These are phyloP conservation scores for Aspergillus calidoustus DNA, from an alignment of 2,329 filamentous ascomycete species.

Conservation along the genomic window DNA sequence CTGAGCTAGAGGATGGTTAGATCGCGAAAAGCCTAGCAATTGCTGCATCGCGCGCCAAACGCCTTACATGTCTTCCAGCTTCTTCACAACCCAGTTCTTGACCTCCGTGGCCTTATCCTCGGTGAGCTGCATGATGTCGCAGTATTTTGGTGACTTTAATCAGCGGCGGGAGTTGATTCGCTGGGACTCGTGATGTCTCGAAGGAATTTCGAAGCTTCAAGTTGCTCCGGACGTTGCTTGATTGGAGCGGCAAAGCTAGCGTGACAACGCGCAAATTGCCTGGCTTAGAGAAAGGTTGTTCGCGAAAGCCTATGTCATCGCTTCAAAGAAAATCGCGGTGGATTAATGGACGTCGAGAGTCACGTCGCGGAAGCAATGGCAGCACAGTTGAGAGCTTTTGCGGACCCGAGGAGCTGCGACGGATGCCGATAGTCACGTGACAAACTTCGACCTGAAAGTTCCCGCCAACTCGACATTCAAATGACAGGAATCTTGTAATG, in stretches of 20 bases:
- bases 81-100: conserved; percentile 63
- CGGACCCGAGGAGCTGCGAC: conserved; percentile 23
- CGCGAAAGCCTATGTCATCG: not conserved
- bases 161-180: not conserved
- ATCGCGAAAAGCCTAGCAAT: not conserved
- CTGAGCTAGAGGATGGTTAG: conserved; percentile 50
- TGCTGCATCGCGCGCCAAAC: not conserved
- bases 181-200: not conserved
- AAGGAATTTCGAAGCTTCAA: not conserved
- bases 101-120: conserved; percentile 58
- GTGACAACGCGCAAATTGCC: conserved; percentile 1
- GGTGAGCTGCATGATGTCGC: conserved; percentile 55
- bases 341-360: not conserved
- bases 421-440: conserved; percentile 20
- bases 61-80: conserved; percentile 61
- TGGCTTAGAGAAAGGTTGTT: not conserved
- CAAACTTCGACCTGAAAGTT: not conserved
- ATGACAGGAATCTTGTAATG: not conserved
- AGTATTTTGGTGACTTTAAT: not conserved
- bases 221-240: not conserved
- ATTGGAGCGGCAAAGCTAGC: not conserved
- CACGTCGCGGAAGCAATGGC: not conserved
- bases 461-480: not conserved
- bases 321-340: not conserved
- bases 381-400: conserved; percentile 6